These are phyloP conservation scores for Phtheirospermum japonicum DNA, from an alignment of 257 asterid species.

Conservation along the genomic window DNA sequence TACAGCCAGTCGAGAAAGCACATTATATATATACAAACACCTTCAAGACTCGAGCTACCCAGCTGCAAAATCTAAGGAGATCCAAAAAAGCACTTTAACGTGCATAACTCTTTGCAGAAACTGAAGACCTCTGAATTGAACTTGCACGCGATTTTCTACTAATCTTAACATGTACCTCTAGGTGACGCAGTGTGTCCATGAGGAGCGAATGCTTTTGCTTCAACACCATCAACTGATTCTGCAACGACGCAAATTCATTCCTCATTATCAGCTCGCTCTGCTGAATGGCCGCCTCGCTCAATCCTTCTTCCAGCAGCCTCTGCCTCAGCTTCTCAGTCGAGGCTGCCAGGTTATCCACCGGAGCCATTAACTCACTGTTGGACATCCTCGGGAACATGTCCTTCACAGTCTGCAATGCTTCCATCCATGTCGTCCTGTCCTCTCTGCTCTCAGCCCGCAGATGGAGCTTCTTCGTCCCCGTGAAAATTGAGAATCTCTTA, in stretches of 20 bases:
- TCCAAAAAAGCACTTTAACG: conserved; percentile 33
- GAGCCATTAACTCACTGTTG: conserved; percentile 92
- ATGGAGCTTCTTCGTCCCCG: conserved; percentile 93
- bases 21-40: conserved; percentile 26
- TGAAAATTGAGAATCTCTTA: conserved; percentile 83
- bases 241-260: conserved; percentile 75
- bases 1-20: conserved; percentile 23
- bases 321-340: conserved; percentile 80
- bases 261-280: conserved; percentile 83
- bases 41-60: conserved; percentile 29
- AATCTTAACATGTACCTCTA: conserved; percentile 78
- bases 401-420: conserved; percentile 86
- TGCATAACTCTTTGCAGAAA: conserved; percentile 36
- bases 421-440: conserved; percentile 79
- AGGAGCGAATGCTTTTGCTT: conserved; percentile 88
- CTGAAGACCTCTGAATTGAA: conserved; percentile 38
- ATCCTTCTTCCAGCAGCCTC: conserved; percentile 70
- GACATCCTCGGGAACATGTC: conserved; percentile 95
- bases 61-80: conserved; percentile 26
- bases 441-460: conserved; percentile 87
- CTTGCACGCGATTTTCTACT: conserved; percentile 37
- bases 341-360: conserved; percentile 54
- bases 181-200: conserved; percentile 77
- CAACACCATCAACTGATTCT: conserved; percentile 65
- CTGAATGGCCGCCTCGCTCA: conserved; percentile 63